A percentile compares a stretch with the other conserved stretches of the same genome.
Evolutionary conservation across 2,329 filamentous ascomycete genomes (phyloP).

Genomic region (Pyrenophora teres): DNA sequence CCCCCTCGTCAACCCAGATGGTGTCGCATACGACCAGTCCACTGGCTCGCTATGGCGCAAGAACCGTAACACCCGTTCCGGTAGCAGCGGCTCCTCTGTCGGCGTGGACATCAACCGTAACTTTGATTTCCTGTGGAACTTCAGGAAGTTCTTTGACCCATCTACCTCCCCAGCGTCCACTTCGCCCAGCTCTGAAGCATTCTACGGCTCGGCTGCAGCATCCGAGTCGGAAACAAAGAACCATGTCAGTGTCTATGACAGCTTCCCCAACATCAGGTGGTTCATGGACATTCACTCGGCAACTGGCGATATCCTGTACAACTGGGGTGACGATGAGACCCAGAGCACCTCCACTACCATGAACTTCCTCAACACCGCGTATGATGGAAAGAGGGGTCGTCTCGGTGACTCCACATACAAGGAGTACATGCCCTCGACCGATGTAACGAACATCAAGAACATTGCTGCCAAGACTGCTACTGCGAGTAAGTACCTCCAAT

Average conservation of each 20-base stretch:
- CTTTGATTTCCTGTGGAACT: slow-evolving; percentile 63
- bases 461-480: slow-evolving; percentile 42
- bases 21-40: slow-evolving; percentile 43
- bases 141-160: slow-evolving; percentile 52
- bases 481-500: slow-evolving; percentile 16
- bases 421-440: slow-evolving; percentile 48
- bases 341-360: slow-evolving; percentile 54
- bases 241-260: slow-evolving; percentile 58
- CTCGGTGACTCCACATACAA: slow-evolving; percentile 58
- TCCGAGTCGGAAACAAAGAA: slow-evolving; percentile 64
- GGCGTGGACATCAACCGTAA: slow-evolving; percentile 47
- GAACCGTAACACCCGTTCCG: slow-evolving; percentile 50
- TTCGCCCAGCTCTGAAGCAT: slow-evolving; percentile 54
- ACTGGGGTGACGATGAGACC: slow-evolving; percentile 62
- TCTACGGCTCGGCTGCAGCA: slow-evolving; percentile 57
- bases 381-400: slow-evolving; percentile 58
- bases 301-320: slow-evolving; percentile 59
- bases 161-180: slow-evolving; percentile 49
- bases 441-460: slow-evolving; percentile 41
- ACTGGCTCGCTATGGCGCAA: slow-evolving; percentile 44
- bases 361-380: slow-evolving; percentile 60
- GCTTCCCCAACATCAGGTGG: slow-evolving; percentile 58
- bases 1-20: slow-evolving; percentile 45
- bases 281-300: slow-evolving; percentile 64
- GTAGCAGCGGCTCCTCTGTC: slow-evolving; percentile 28